Evolutionary conservation across 441 rosid species (phyloP), one percentile per base, ranked within the genome.

Genomic region (Geranium incanum): DNA sequence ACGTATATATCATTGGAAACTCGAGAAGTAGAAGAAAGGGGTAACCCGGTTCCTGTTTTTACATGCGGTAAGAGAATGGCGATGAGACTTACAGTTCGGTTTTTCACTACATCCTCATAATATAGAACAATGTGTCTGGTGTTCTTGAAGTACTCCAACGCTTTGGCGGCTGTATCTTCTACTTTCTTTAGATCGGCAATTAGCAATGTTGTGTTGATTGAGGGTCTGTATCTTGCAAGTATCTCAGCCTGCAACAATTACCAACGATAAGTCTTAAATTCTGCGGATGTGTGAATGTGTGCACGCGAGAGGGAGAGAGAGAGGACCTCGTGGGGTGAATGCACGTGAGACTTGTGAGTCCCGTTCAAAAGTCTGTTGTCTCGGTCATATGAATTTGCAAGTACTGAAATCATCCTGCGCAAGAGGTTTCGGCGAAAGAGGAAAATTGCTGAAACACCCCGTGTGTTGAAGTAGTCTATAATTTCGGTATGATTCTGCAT

Each of bases 291-390:
- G 37, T 66, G 70, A 37, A 37, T 62, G 4, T 8, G 5, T 21
- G 66, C 21, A 71, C n/a, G 38, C 21, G 6, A 38, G n/a, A 6
- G 71, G 33, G 72, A 21, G 43, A 45, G 50, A 18, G 57, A 64
- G 70, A 36, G 43, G 48, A 88, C 98, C 97, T 92, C 99, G 23
- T 75, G 81, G 37, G 84, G 88, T 33, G 97, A 94, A 84, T 92
- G 99, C 76, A 87, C 92, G 38, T 94, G 97, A 71, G 99, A 94
- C 81, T 92, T 94, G 85, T 92, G 99, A 65, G 94, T 94, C 62
- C 95, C 99, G 43, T 92, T 92, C 43, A 91, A 78, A 67, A 66
- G 83, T 84, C 86, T 89, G 37, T 79, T 88, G 71, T 85, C 78
- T 78, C 87, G 85, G 77, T 94, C 97, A 62, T 94, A 89, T 19